Base-by-base conservation (phyloP, 2,329 filamentous ascomycete genomes). In the Diaporthe amygdali region DNA sequence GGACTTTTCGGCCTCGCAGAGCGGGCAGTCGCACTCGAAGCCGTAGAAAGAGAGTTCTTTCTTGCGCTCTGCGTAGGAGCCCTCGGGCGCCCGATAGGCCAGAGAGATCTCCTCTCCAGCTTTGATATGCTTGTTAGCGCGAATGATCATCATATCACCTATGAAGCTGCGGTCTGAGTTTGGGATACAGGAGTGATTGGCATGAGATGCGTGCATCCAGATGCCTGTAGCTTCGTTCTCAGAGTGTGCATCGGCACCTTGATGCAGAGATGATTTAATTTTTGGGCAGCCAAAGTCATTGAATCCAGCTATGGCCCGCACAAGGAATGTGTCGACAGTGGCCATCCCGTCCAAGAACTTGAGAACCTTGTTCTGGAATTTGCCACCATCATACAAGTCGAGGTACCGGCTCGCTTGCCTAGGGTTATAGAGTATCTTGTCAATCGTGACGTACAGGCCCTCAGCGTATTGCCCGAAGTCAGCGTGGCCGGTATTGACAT, bases 11-110 rank as follows among this genome's bases (percentile, higher is more conserved):
- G 76, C 76, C 0, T 64, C 68, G 69, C 84, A 86, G 20, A 85
- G 75, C 25, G 68, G 66, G 72, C 84, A 86, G 5, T 68, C 66
- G 73, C 84, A 86, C 30, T 78, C 75, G 66, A 86, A 85, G 0
- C 81, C 82, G 25, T 67, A 71, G 37, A 5, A 15, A 6, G 5
- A 20, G 0, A 59, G n/a, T 4, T 25, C 14, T 7, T 49, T 8
- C 9, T 25, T 20, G 20, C 63, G 69, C 20, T 49, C 32, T 8
- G 8, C 0, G n/a, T 27, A 47, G 2, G 41, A 20, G 4, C 52
- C 52, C 1, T 55, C 15, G 6, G 7, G 8, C 2, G 22, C 2
- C 2, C 17, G 17, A 20, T 71, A 71, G 17, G n/a, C 20, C n/a
- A 67, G 20, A 25, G 78, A 79, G 66, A 84, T 76, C 75, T 84